Conservation (phyloP, 495 filamentous ascomycete species). For the Penicillium bovifimosum region DNA sequence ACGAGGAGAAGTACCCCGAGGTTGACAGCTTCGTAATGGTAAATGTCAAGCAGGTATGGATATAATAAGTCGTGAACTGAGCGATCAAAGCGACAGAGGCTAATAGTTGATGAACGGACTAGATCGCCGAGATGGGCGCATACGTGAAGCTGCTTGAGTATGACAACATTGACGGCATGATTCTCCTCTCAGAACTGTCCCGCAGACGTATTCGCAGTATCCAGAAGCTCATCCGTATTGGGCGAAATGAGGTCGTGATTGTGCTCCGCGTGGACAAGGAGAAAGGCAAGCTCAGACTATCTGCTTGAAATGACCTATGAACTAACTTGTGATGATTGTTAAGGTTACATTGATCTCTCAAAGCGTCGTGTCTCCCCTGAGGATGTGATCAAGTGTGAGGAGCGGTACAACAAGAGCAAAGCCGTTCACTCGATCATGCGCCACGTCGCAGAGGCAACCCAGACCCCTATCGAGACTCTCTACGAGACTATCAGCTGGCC, state of each 20-base stretch:
- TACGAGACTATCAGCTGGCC: conserved; percentile 96
- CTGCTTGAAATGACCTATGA: neutral
- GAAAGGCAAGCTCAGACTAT: conserved; percentile 60
- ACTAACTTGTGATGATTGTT: conserved; percentile 25
- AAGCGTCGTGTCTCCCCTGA: conserved; percentile 97
- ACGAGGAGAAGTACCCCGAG: conserved; percentile 97
- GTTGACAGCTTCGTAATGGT: conserved; percentile 99
- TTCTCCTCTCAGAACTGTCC: conserved; percentile 91
- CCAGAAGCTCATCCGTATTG: conserved; percentile 97
- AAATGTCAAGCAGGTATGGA: conserved; percentile 82
- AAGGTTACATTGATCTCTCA: conserved; percentile 94
- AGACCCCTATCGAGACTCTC: conserved; percentile 83
- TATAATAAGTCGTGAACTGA: neutral
- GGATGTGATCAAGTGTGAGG: conserved; percentile 96
- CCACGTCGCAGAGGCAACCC: conserved; percentile 95
- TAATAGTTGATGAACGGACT: conserved; percentile 11
- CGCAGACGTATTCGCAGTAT: conserved; percentile 96
- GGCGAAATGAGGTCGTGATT: conserved; percentile 95
- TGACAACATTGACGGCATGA: conserved; percentile 99
- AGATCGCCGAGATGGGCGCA: conserved; percentile 99
- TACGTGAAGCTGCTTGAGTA: conserved; percentile 99
- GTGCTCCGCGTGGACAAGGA: conserved; percentile 98
- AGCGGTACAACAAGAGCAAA: conserved; percentile 99
- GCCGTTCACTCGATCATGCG: conserved; percentile 98
- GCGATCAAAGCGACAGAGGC: neutral